Percentiles rank a stretch among this genome's conserved stretches.
Conservation (phyloP, 2,329 filamentous ascomycete genomes). For the Geosmithia morbida region DNA sequence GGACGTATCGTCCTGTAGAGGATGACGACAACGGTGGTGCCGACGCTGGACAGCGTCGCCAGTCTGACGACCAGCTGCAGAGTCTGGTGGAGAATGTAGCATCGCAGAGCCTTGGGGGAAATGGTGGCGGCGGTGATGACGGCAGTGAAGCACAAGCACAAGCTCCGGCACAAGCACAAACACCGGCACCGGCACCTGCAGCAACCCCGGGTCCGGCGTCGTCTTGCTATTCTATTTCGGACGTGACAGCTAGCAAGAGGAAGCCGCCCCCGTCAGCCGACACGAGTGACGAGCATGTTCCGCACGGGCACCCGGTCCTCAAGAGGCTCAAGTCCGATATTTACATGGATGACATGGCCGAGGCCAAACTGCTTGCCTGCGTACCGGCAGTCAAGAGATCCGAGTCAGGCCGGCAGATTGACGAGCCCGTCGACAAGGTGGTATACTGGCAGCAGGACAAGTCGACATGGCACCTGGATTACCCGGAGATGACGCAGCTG, state of each 20-base stretch:
- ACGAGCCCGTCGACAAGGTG: slow-evolving; percentile 38
- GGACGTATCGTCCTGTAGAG: slow-evolving; percentile 6
- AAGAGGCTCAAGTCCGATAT: slow-evolving; percentile 40
- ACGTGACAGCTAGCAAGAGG: slow-evolving; percentile 38
- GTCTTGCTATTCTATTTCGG: slow-evolving; percentile 1
- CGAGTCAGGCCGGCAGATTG: slow-evolving; percentile 40
- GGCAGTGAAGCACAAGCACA: not conserved
- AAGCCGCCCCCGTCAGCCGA: slow-evolving; percentile 30
- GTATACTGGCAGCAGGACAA: slow-evolving; percentile 43
- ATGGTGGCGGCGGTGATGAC: not conserved
- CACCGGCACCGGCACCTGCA: slow-evolving; percentile 9
- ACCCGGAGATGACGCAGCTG: slow-evolving; percentile 48
- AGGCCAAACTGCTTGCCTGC: slow-evolving; percentile 30
- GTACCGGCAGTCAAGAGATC: slow-evolving; percentile 33
- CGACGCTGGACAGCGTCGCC: slow-evolving; percentile 23
- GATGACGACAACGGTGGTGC: slow-evolving; percentile 8
- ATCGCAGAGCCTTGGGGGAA: slow-evolving; percentile 39
- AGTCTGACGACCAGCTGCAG: slow-evolving; percentile 33
- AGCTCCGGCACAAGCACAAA: not conserved
- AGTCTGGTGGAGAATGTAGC: slow-evolving; percentile 35
- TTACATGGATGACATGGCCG: slow-evolving; percentile 22
- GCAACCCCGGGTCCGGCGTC: not conserved
- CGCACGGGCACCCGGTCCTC: slow-evolving; percentile 29
- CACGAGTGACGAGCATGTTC: slow-evolving; percentile 32
- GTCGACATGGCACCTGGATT: slow-evolving; percentile 44